A percentile compares a stretch with the other conserved stretches of the same genome.
These are phyloP conservation scores for Aureobasidium sp. DNA, from an alignment of 2,329 filamentous ascomycete species.

Conservation along the genomic window DNA sequence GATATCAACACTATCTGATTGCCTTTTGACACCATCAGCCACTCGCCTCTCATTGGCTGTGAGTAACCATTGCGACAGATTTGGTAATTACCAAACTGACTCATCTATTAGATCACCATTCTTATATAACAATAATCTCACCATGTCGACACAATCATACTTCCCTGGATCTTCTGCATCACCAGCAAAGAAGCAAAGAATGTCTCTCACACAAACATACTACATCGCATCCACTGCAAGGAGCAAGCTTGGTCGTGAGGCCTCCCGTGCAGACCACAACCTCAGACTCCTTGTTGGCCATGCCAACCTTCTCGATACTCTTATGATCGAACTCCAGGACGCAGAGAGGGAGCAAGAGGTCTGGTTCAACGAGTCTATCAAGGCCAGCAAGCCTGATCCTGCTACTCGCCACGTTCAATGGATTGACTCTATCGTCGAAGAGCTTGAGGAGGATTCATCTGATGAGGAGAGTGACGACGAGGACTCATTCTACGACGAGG, in stretches of 20 bases:
- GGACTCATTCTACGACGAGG: constrained; percentile 26
- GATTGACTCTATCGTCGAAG: constrained; percentile 70
- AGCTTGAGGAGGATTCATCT: constrained; percentile 61
- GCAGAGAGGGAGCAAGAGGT: constrained; percentile 92
- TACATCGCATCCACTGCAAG: constrained; percentile 95
- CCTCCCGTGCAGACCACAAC: constrained; percentile 84
- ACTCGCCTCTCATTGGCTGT: constrained; percentile 9
- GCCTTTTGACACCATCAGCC: not conserved
- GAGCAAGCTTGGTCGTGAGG: constrained; percentile 90
- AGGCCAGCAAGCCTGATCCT: constrained; percentile 50
- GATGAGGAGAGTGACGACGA: constrained; percentile 41
- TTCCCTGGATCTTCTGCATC: constrained; percentile 36
- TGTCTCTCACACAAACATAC: constrained; percentile 98
- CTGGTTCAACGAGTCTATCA: constrained; percentile 96
- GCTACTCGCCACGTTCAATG: constrained; percentile 72
- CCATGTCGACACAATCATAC: constrained; percentile 29
- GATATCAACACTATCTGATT: not conserved
- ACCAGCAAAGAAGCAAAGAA: constrained; percentile 61
- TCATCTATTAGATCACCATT: constrained; percentile 6
- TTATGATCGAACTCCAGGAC: constrained; percentile 87
- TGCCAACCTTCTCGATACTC: constrained; percentile 91
- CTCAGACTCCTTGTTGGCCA: constrained; percentile 92
- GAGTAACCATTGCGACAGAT: constrained; percentile 6
- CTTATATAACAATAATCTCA: constrained; percentile 34
- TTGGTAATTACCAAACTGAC: constrained; percentile 12